Base-by-base conservation (phyloP, 2,329 filamentous ascomycete genomes). In the Fusarium ambrosium region DNA sequence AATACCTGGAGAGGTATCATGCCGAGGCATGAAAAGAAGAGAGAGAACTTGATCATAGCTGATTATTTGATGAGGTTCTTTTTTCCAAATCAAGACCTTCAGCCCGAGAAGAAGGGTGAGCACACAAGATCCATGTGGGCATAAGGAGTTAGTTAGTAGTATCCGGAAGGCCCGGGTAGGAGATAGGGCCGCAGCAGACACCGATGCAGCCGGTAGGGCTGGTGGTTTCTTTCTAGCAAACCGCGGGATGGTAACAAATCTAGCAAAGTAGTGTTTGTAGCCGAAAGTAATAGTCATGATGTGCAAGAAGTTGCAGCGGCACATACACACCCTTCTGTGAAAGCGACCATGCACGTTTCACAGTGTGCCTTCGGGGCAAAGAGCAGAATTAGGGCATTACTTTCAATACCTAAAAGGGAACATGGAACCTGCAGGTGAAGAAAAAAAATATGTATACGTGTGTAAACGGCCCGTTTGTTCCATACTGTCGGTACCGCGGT, bases 131-230 rank as follows among this genome's bases (percentile, higher is more conserved):
- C 24, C 45, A 51, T 51, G 16, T 29, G 16, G 22, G 29, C 9
- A 29, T 5, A 24, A 29, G 45, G 16, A 29, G 20, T 27, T 27
- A 6, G 24, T 27, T 29, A 29, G 29, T 34, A 18, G 45, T 51
- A 27, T 51, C 55, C 55, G 55, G 55, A 59, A 59, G 55, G 32
- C 20, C 32, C 55, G 55, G 55, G 27, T 39, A 36, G 45, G 20
- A 59, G 55, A 59, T 59, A 56, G 55, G 32, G 61, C 41, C 41
- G 39, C 56, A 64, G 48, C 65, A 34, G 51, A 60, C 65, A 61
- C 69, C 66, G 65, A 45, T 59, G 62, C 62, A 65, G 66, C 66
- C 66, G 69, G 66, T 71, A 71, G 69, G 69, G 69, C 69, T 71
- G 68, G 68, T 45, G 51, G 56, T 37, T 32, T 16, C 20, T 11